Percentiles rank a stretch among this genome's conserved stretches.
Evolutionary conservation across 371 early-diverging fungal genomes (phyloP).

Genomic region (Lichtheimia ramosa): DNA sequence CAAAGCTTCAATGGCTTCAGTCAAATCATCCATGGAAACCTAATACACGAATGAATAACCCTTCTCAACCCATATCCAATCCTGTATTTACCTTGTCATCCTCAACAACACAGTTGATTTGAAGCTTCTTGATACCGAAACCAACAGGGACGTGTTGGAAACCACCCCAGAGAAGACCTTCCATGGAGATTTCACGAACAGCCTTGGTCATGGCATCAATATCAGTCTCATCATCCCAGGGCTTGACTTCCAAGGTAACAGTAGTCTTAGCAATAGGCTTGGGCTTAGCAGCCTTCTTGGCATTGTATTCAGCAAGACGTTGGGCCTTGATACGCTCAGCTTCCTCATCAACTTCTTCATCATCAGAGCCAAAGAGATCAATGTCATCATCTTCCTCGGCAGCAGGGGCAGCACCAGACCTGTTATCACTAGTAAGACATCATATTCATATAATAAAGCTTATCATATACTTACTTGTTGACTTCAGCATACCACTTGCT

Average conservation of each 20-base stretch:
- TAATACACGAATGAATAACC: not conserved
- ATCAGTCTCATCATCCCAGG: slow-evolving; percentile 97
- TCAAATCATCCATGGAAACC: slow-evolving; percentile 75
- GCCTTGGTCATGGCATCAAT: slow-evolving; percentile 72
- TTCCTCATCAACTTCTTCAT: slow-evolving; percentile 88
- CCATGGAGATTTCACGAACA: slow-evolving; percentile 80
- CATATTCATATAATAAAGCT: not conserved
- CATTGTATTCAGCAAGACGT: slow-evolving; percentile 91
- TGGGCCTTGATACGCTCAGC: slow-evolving; percentile 86
- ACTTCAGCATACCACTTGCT: slow-evolving; percentile 47
- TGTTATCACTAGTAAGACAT: slow-evolving; percentile 4
- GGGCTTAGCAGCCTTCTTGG: slow-evolving; percentile 93
- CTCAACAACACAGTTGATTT: slow-evolving; percentile 91
- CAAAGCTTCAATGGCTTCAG: slow-evolving; percentile 73
- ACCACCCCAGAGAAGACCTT: slow-evolving; percentile 92
- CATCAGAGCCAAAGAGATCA: slow-evolving; percentile 95
- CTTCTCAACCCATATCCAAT: not conserved
- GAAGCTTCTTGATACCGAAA: slow-evolving; percentile 94
- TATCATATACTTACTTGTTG: slow-evolving; percentile 32
- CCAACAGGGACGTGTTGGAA: slow-evolving; percentile 80
- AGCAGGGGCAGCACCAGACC: slow-evolving; percentile 52
- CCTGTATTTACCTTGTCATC: slow-evolving; percentile 78
- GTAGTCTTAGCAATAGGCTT: slow-evolving; percentile 91
- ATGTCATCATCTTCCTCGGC: slow-evolving; percentile 91
- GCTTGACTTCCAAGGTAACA: slow-evolving; percentile 92